phyloP scores from a whole-genome alignment of 345 rosid genomes.

The Physaria fendleri region DNA sequence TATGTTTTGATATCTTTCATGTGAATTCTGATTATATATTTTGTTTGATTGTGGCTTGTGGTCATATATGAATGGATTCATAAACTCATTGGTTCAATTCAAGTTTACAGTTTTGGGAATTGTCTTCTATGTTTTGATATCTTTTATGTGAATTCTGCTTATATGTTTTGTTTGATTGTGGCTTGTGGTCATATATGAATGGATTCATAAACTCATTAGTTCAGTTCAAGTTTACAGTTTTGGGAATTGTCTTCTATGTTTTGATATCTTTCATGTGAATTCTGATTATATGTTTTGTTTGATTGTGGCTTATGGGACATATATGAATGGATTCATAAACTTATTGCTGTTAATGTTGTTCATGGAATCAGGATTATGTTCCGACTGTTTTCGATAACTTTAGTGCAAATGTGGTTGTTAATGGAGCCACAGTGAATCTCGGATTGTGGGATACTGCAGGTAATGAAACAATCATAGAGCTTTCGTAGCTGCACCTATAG shows the following conservation, averaged over 20 bases:
- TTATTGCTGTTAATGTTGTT: not conserved
- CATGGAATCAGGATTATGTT: slow-evolving; percentile 63
- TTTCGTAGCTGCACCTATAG: not conserved
- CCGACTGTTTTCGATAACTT: slow-evolving; percentile 93
- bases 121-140: not conserved
- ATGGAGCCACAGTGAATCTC: slow-evolving; percentile 74
- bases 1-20: not conserved
- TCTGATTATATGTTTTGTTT: not conserved
- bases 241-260: not conserved
- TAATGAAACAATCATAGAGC: slow-evolving; percentile 18
- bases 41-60: not conserved
- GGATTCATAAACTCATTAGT: not conserved
- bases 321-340: not conserved
- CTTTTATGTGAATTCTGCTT: not conserved
- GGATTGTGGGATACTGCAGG: slow-evolving; percentile 98
- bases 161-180: not conserved
- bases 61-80: too few relatives aligned
- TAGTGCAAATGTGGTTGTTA: slow-evolving; percentile 88
- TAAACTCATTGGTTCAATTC: too few relatives aligned
- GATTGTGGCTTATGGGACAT: not conserved
- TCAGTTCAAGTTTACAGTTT: too few relatives aligned
- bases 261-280: not conserved
- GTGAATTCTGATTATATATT: not conserved
- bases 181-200: not conserved
- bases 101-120: too few relatives aligned